These are phyloP conservation scores for Leersia perrieri DNA, from an alignment of 176 grass and related monocot genomes.

Conservation along the genomic window DNA sequence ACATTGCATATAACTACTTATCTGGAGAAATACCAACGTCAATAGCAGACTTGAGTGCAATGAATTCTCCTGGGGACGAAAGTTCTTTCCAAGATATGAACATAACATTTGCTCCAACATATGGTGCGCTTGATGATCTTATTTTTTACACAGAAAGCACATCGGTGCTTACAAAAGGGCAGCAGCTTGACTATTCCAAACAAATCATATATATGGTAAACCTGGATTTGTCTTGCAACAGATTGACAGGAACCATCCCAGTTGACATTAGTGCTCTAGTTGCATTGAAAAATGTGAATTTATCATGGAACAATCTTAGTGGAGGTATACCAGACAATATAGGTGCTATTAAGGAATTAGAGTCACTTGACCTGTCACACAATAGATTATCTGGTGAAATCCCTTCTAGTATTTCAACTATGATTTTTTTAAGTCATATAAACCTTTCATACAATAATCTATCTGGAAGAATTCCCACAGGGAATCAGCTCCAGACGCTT, in stretches of 20 bases:
- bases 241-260: neutral
- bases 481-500: constrained; percentile 14
- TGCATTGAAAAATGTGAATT: constrained; percentile 10
- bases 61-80: neutral
- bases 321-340: neutral
- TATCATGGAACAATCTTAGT: constrained; percentile 17
- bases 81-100: neutral
- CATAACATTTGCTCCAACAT: neutral
- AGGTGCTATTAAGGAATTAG: neutral
- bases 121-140: neutral
- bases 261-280: neutral
- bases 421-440: neutral
- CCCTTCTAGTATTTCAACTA: neutral
- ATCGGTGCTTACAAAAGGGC: constrained; percentile 20
- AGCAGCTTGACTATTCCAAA: neutral
- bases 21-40: constrained; percentile 28
- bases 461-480: neutral
- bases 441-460: neutral
- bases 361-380: neutral
- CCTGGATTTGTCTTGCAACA: neutral
- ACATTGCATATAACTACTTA: constrained; percentile 37
- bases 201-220: neutral
- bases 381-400: constrained; percentile 15
- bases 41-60: constrained; percentile 14
- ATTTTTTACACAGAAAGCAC: neutral